A percentile compares a stretch with the other conserved stretches of the same genome.
phyloP scores from a whole-genome alignment of 2,329 filamentous ascomycete species.

The Cercospora zeae-maydis region DNA sequence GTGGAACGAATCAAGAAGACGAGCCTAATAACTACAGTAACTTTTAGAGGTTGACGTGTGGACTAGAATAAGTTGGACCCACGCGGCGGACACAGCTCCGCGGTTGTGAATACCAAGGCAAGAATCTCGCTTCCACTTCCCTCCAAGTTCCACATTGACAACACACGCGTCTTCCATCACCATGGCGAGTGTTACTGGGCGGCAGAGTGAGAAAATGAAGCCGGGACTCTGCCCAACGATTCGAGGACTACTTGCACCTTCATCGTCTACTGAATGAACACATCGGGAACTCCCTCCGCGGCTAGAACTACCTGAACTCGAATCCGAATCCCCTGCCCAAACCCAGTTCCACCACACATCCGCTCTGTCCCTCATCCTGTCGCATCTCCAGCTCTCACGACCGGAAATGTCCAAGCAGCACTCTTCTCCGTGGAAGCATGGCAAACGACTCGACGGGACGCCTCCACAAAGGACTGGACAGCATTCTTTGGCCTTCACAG shows the following conservation, averaged over 20 bases:
- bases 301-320: background rate
- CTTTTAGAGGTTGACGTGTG: too few species aligned
- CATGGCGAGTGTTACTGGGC: background rate
- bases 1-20: too few species aligned
- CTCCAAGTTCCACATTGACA: too few species aligned
- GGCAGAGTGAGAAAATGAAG: background rate
- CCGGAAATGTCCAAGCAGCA: too few species aligned
- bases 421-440: too few species aligned
- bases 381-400: background rate
- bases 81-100: background rate
- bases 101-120: background rate
- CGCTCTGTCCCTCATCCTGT: background rate
- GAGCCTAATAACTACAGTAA: too few species aligned
- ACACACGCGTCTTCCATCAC: background rate
- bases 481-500: background rate
- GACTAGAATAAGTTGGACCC: background rate
- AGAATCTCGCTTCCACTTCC: too few species aligned
- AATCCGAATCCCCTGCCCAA: background rate
- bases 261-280: background rate
- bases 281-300: background rate
- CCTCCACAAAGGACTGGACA: too few species aligned
- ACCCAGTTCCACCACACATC: background rate
- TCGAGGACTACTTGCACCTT: background rate
- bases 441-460: too few species aligned
- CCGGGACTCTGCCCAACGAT: accelerated